Evolutionary conservation across 2,329 filamentous ascomycete species (phyloP), one percentile per base, ranked within the genome.

Genomic region (Coniella lustricola): DNA sequence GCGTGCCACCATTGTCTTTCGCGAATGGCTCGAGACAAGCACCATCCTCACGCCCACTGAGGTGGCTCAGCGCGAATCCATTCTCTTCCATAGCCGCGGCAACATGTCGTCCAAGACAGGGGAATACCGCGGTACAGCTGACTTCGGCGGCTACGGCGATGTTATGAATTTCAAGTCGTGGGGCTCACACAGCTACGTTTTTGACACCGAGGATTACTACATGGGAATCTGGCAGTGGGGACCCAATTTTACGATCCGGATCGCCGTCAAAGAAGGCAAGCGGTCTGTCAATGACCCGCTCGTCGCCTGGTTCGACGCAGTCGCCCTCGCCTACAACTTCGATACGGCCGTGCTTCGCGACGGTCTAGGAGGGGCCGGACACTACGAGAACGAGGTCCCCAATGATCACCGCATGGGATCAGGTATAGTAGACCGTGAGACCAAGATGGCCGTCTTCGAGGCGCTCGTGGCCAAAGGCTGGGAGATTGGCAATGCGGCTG

Each of bases 1-100:
- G 65, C 79, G 93, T 32, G 87, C 90, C 2, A 87, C 84, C 41
- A 81, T 96, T 17, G 72, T 95, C 1, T 83, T 90, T 57, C 75
- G 79, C 35, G 70, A 74, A 53, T 77, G 77, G 46, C 62, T 84
- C 56, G 72, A 63, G 45, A 67, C 54, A 14, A 70, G 71, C 20
- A 65, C 60, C 10, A 66, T 87, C 2, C 72, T 87, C 3, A 74
- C 74, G 0, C 90, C 89, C 0, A 66, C 71, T 7, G 71, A 90
- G 55, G 82, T 90, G 1, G 76, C 87, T 0, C 59, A 76, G 42
- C 67, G 71, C 41, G 85, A 89, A 62, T 78, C 74, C 16, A 79
- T 89, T 18, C 65, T 96, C n/a, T 69, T 76, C 41, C 75, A 74
- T 66, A 64, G 62, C 46, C 57, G 61, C 44, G 72, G 61, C 51